Percentiles rank a stretch among this genome's conserved stretches.
Conservation (phyloP, 257 asterid species). For the Lavandula angustifolia region DNA sequence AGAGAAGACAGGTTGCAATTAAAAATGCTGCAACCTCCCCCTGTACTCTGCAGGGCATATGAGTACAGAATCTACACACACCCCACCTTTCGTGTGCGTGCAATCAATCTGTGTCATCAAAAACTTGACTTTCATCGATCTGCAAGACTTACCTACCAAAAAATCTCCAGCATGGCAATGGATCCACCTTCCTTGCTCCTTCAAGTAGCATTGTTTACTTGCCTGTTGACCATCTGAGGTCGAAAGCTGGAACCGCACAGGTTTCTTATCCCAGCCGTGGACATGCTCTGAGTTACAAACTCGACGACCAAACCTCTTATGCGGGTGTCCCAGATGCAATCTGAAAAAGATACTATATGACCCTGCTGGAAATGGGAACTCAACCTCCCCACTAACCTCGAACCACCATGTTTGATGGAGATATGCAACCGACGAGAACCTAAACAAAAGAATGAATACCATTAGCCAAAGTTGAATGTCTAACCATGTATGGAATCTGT, state of each 20-base stretch:
- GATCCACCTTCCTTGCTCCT: slow-evolving; percentile 76
- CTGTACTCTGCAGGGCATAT: slow-evolving; percentile 58
- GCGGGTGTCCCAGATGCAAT: slow-evolving; percentile 68
- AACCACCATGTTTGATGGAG: slow-evolving; percentile 99
- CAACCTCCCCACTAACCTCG: slow-evolving; percentile 82
- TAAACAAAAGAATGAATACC: slow-evolving; percentile 25
- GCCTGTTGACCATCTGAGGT: slow-evolving; percentile 81
- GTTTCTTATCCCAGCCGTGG: slow-evolving; percentile 92
- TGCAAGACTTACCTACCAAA: slow-evolving; percentile 37
- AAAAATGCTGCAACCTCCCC: slow-evolving; percentile 72
- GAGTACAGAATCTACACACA: slow-evolving; percentile 82
- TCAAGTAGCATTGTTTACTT: slow-evolving; percentile 72
- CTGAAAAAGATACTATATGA: slow-evolving; percentile 78
- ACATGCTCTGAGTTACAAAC: slow-evolving; percentile 67
- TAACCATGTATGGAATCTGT: no score
- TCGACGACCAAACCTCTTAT: slow-evolving; percentile 66
- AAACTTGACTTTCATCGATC: slow-evolving; percentile 60
- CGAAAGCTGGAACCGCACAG: slow-evolving; percentile 69
- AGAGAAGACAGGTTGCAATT: slow-evolving; percentile 44
- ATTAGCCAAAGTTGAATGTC: not conserved
- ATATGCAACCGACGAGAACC: slow-evolving; percentile 78
- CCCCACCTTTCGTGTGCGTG: slow-evolving; percentile 91
- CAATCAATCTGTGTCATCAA: slow-evolving; percentile 96
- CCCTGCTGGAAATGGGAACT: slow-evolving; percentile 82
- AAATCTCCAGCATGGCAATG: slow-evolving; percentile 80